Percentiles rank a stretch among this genome's conserved stretches.
phyloP scores from a whole-genome alignment of 768 basidiomycete genomes.

The Suillus occidentalis region DNA sequence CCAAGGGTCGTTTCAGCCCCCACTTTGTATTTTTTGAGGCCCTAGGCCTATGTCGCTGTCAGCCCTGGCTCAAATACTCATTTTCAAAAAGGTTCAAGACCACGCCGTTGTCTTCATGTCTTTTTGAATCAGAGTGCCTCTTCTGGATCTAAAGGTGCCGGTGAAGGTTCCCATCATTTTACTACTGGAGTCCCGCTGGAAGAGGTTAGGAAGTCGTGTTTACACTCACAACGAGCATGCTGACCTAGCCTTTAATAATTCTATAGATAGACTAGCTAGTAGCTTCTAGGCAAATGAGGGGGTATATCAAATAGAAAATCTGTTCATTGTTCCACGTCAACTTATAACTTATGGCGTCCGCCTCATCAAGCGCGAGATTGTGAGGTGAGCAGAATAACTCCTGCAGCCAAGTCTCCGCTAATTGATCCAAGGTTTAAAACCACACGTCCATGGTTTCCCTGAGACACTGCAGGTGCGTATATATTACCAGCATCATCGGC shows the following conservation, averaged over 20 bases:
- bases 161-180: no score
- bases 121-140: no score
- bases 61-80: no score
- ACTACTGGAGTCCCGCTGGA: no score
- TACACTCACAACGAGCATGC: not conserved
- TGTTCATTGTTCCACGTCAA: not conserved
- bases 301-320: slow-evolving; percentile 30
- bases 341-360: not conserved
- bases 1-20: no score
- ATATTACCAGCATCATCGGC: not conserved
- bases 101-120: no score
- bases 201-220: no score
- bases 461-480: not conserved
- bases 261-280: slow-evolving; percentile 29
- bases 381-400: not conserved
- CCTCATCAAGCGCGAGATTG: not conserved
- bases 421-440: not conserved
- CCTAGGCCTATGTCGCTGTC: no score
- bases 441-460: not conserved
- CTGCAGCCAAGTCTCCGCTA: not conserved
- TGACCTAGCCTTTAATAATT: slow-evolving; percentile 33
- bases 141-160: no score
- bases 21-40: no score
- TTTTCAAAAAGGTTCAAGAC: no score
- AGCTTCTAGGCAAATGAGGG: slow-evolving; percentile 18